Evolutionary conservation across 1,139 yeast species (phyloP).

Genomic region (Debaryomycetaceae sp.): DNA sequence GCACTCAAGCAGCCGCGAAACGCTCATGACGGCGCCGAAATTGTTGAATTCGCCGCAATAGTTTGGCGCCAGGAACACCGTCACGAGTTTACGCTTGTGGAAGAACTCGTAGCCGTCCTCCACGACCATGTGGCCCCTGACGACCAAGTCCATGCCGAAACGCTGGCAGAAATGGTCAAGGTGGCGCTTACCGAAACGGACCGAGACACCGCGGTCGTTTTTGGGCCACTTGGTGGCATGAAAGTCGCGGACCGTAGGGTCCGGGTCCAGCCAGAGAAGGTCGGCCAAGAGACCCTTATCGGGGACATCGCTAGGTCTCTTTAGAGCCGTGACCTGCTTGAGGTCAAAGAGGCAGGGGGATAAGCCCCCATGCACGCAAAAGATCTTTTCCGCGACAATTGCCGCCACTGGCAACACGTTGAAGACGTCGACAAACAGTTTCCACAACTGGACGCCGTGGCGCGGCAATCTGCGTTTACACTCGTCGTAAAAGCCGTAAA

Average conservation of each 20-base stretch:
- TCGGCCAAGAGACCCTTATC: conserved; percentile 76
- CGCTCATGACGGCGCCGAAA: conserved; percentile 88
- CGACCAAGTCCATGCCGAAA: conserved; percentile 70
- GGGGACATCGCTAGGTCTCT: conserved; percentile 81
- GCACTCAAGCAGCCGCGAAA: conserved; percentile 63
- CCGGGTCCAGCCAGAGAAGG: conserved; percentile 85
- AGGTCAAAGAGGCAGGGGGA: conserved; percentile 63
- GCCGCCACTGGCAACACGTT: conserved; percentile 84
- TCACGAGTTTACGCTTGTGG: conserved; percentile 64
- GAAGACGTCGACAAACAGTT: conserved; percentile 67
- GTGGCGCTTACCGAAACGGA: conserved; percentile 64
- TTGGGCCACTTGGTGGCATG: conserved; percentile 55
- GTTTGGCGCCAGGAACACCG: conserved; percentile 81
- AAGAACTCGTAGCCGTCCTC: conserved; percentile 89
- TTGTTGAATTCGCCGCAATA: conserved; percentile 87
- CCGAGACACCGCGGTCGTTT: conserved; percentile 82
- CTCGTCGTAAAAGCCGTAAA: conserved; percentile 83
- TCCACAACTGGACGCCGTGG: conserved; percentile 53
- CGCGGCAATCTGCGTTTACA: conserved; percentile 60
- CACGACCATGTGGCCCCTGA: conserved; percentile 88
- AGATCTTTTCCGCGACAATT: conserved; percentile 70
- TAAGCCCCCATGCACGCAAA: conserved; percentile 84
- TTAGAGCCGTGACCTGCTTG: conserved; percentile 57
- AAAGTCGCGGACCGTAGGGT: conserved; percentile 37
- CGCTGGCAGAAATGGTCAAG: conserved; percentile 60